These are phyloP conservation scores for Ramaria sp. DNA, from an alignment of 768 basidiomycete species.

Conservation along the genomic window DNA sequence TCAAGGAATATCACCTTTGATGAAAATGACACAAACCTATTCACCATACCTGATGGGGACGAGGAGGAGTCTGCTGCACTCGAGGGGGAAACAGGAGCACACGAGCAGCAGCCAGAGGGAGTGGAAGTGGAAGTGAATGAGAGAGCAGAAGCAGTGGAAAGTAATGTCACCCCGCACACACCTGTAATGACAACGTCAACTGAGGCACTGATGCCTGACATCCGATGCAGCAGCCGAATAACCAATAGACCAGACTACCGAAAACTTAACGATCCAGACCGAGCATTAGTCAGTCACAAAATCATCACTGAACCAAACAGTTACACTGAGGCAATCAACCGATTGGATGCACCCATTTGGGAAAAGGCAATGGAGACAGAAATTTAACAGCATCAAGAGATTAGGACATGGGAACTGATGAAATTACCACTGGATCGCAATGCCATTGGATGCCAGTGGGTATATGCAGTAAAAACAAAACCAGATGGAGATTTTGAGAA, in stretches of 20 bases:
- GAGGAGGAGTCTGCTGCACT: too few species aligned
- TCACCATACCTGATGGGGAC: too few species aligned
- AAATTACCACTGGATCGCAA: constrained; percentile 12
- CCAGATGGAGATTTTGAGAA: constrained; percentile 14
- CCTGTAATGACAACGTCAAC: too few species aligned
- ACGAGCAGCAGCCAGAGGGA: too few species aligned
- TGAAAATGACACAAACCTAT: too few species aligned
- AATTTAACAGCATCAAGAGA: constrained; percentile 13
- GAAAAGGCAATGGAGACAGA: constrained; percentile 17
- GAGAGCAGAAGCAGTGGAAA: too few species aligned
- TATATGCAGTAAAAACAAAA: constrained; percentile 17
- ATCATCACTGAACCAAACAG: constrained; percentile 6
- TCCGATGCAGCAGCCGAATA: too few species aligned
- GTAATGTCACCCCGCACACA: too few species aligned
- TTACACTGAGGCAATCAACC: constrained; percentile 9
- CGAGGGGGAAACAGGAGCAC: too few species aligned
- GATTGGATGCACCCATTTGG: constrained; percentile 15
- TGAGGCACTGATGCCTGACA: not conserved
- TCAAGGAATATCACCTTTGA: too few species aligned
- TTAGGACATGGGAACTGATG: constrained; percentile 15
- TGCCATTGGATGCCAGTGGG: constrained; percentile 18
- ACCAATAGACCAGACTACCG: too few species aligned
- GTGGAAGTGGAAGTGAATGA: too few species aligned
- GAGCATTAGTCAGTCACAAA: not conserved
- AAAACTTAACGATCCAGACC: not conserved